phyloP scores from a whole-genome alignment of 2,329 filamentous ascomycete species.

The Cordyceps tenuipes region DNA sequence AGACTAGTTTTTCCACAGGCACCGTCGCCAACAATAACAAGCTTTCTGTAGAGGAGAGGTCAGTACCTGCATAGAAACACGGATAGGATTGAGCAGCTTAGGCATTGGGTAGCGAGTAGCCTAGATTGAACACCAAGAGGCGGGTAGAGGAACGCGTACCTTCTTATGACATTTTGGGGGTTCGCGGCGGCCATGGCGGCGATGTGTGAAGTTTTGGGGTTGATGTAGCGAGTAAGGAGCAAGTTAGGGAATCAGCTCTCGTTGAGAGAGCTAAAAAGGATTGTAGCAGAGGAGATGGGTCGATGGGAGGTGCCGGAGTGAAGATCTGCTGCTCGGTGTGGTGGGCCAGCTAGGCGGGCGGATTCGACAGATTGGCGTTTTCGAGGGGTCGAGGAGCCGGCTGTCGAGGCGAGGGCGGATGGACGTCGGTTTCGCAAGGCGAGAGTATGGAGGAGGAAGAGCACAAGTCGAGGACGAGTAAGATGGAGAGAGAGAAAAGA shows the following conservation, averaged over 20 bases:
- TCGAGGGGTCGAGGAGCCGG: not conserved
- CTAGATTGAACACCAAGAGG: not conserved
- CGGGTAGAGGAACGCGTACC: not conserved
- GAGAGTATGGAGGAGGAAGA: not conserved
- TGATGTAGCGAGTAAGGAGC: not conserved
- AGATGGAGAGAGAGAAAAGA: not conserved
- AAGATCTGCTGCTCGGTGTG: no score
- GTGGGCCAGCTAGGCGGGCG: no score
- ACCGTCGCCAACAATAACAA: slow-evolving; percentile 95
- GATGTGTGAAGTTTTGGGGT: not conserved
- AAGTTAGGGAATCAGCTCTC: not conserved
- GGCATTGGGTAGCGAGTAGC: not conserved
- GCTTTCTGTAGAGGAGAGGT: slow-evolving; percentile 54
- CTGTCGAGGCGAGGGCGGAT: not conserved
- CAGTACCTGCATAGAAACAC: not conserved
- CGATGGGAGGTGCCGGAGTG: not conserved
- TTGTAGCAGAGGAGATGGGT: not conserved
- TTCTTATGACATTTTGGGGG: slow-evolving; percentile 13
- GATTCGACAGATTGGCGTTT: no score
- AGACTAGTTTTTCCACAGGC: slow-evolving; percentile 98
- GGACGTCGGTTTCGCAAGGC: not conserved
- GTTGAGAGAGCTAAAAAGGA: not conserved
- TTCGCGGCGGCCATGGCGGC: slow-evolving; percentile 9
- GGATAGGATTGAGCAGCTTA: not conserved
- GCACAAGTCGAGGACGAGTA: not conserved